Conservation (phyloP, 495 filamentous ascomycete genomes). For the Tuber umbilicatum region DNA sequence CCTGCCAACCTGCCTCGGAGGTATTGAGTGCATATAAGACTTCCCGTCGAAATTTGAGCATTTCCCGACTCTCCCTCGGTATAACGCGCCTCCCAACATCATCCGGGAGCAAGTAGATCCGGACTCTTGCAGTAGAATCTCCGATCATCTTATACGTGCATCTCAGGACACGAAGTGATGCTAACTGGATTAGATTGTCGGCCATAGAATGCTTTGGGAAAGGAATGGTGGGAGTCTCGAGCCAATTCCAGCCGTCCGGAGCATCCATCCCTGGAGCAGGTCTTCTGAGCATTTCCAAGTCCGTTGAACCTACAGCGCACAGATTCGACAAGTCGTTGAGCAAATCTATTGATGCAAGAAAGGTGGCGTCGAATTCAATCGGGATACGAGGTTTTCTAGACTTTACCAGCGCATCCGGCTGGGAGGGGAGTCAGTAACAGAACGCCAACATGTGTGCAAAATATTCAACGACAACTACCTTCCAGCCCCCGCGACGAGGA, state of each 20-base stretch:
- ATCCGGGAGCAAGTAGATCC: slow-evolving; percentile 62
- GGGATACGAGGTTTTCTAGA: background rate
- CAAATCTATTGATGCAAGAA: slow-evolving; percentile 21
- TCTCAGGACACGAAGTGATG: slow-evolving; percentile 20
- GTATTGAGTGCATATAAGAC: slow-evolving; percentile 56
- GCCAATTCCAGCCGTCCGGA: slow-evolving; percentile 38
- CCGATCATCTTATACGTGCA: slow-evolving; percentile 36
- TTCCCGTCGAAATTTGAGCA: slow-evolving; percentile 47
- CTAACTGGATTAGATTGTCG: slow-evolving; percentile 21
- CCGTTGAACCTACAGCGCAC: slow-evolving; percentile 31
- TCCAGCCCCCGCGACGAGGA: background rate
- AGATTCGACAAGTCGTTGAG: slow-evolving; percentile 36
- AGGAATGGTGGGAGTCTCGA: slow-evolving; percentile 22
- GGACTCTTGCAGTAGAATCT: slow-evolving; percentile 41
- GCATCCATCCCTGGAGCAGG: slow-evolving; percentile 29
- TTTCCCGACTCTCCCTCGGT: slow-evolving; percentile 44
- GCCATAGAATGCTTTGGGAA: slow-evolving; percentile 16
- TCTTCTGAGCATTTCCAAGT: slow-evolving; percentile 28
- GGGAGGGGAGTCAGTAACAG: background rate
- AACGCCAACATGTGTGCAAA: background rate
- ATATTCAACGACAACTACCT: background rate
- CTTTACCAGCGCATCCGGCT: background rate
- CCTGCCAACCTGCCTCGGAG: slow-evolving; percentile 54
- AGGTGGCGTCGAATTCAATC: background rate
- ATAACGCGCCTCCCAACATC: slow-evolving; percentile 54